Percentiles rank a stretch among this genome's conserved stretches.
Evolutionary conservation across 176 grass and related monocot genomes (phyloP).

Genomic region (Pharus latifolius): DNA sequence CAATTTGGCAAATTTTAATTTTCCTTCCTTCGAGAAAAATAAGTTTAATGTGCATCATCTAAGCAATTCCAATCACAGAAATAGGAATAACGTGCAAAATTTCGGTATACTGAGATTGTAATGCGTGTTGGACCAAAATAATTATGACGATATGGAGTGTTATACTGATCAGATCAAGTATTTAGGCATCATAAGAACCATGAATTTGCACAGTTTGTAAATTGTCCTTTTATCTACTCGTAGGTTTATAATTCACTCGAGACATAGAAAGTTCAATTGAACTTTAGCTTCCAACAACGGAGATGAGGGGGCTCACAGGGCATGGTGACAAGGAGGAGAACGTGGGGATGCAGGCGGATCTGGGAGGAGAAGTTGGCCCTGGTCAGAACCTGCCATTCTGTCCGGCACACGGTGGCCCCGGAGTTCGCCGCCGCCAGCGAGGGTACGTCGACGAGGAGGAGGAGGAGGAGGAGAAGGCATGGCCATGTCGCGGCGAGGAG

Average conservation of each 20-base stretch:
- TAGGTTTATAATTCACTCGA: not conserved
- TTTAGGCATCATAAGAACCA: not conserved
- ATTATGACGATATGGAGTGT: not conserved
- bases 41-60: not conserved
- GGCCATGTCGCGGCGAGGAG: slow-evolving; percentile 14
- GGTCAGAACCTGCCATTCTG: slow-evolving; percentile 59
- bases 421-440: not conserved
- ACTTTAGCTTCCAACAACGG: too few species aligned
- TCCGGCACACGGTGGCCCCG: not conserved
- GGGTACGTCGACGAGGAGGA: not conserved
- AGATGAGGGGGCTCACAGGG: slow-evolving; percentile 51
- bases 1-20: not conserved
- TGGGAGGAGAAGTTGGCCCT: slow-evolving; percentile 76
- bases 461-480: slow-evolving; percentile 7
- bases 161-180: not conserved
- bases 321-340: slow-evolving; percentile 65
- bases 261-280: not conserved
- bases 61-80: not conserved
- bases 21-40: not conserved
- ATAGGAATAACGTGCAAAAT: not conserved
- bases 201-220: not conserved
- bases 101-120: not conserved
- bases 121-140: not conserved
- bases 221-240: not conserved
- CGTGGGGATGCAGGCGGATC: slow-evolving; percentile 60